Conservation (phyloP, 2,329 filamentous ascomycete genomes). For the Aspergillus sojae region DNA sequence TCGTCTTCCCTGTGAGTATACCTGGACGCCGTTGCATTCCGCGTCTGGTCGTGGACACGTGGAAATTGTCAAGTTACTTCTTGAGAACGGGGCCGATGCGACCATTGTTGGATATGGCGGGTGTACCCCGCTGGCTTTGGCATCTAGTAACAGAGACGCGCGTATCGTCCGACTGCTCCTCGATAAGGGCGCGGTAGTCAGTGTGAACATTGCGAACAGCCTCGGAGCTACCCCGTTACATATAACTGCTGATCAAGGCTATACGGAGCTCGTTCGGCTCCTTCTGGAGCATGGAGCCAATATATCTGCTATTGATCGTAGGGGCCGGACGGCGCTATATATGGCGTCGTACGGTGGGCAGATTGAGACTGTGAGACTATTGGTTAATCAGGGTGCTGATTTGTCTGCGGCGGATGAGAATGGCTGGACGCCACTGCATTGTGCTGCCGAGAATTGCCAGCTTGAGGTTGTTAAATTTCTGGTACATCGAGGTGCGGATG, state of each 20-base stretch:
- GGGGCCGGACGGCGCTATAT: neutral
- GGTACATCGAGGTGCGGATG: neutral
- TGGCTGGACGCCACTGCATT: too few relatives aligned
- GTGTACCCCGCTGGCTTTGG: neutral
- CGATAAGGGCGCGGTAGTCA: neutral
- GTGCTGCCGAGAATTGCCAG: too few relatives aligned
- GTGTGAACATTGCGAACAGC: neutral
- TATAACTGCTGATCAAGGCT: neutral
- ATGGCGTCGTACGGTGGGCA: neutral
- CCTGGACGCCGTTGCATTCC: neutral
- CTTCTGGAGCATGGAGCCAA: neutral
- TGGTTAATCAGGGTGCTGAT: neutral
- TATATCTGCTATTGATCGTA: neutral
- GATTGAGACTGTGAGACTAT: neutral
- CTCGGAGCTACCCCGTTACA: neutral
- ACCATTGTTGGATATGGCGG: neutral
- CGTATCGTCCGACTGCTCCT: neutral
- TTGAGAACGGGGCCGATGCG: neutral
- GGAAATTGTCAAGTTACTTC: neutral
- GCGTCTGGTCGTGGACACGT: neutral
- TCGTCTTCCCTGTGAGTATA: neutral
- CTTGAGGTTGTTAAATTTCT: too few relatives aligned
- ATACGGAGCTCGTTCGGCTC: neutral
- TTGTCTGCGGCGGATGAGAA: neutral
- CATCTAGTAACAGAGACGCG: neutral